These are phyloP conservation scores for Penicillium sp. DNA, from an alignment of 2,329 filamentous ascomycete species.

Conservation along the genomic window DNA sequence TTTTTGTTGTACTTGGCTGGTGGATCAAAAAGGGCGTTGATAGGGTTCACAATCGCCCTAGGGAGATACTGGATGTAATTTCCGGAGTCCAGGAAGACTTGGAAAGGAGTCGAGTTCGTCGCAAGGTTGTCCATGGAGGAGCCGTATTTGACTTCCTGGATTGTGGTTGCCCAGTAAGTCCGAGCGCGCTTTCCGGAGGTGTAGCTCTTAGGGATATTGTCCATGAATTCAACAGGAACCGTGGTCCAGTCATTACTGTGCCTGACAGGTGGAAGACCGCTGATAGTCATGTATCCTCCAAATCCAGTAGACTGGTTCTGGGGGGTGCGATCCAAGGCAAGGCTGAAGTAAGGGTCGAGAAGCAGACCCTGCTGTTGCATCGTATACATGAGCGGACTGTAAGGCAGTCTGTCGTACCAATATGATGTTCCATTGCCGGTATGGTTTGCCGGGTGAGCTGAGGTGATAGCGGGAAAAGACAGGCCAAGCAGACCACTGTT, in stretches of 20 bases:
- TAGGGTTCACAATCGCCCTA: conserved; percentile 39
- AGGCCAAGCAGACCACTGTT: conserved; percentile 58
- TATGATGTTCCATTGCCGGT: conserved; percentile 27
- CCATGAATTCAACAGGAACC: conserved; percentile 41
- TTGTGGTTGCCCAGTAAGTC: conserved; percentile 45
- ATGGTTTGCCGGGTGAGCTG: conserved; percentile 34
- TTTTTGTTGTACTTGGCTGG: conserved; percentile 40
- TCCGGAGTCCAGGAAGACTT: conserved; percentile 48
- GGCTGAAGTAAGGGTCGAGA: conserved; percentile 53
- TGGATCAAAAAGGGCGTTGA: conserved; percentile 50
- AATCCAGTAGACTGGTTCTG: conserved; percentile 22
- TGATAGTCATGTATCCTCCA: conserved; percentile 54
- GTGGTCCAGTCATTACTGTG: conserved; percentile 38
- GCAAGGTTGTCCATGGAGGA: conserved; percentile 11
- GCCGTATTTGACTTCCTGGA: conserved; percentile 35
- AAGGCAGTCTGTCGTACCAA: conserved; percentile 36
- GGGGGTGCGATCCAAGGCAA: conserved; percentile 49
- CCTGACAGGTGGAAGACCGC: conserved; percentile 53
- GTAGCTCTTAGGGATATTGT: conserved; percentile 26
- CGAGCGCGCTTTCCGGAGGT: conserved; percentile 31
- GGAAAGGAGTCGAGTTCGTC: conserved; percentile 37
- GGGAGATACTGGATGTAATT: conserved; percentile 45
- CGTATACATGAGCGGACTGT: conserved; percentile 57
- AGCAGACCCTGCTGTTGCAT: conserved; percentile 51
- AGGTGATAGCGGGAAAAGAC: conserved; percentile 55